phyloP scores from a whole-genome alignment of 345 rosid genomes.

The Eucalyptus lansdowneana region DNA sequence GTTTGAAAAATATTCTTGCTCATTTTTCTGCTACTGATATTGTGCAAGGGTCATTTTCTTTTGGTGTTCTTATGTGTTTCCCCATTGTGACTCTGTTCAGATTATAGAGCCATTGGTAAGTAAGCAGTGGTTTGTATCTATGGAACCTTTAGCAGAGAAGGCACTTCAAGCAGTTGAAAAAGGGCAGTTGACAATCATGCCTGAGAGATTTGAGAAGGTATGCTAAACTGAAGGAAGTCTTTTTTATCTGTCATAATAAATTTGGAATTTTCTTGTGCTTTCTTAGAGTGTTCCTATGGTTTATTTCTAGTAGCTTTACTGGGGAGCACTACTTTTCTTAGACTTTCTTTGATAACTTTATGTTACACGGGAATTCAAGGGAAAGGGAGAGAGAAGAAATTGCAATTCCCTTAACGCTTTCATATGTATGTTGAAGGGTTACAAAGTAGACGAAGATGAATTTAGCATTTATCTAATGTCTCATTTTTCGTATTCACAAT shows the following conservation, averaged over 20 bases:
- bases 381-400: background rate
- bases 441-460: background rate
- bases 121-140: slow-evolving; percentile 95
- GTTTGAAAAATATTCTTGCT: slow-evolving; percentile 1
- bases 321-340: background rate
- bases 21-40: background rate
- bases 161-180: slow-evolving; percentile 84
- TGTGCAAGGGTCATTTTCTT: background rate
- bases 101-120: slow-evolving; percentile 91
- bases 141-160: slow-evolving; percentile 93
- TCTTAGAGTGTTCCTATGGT: background rate
- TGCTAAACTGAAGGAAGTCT: background rate
- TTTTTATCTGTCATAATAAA: background rate
- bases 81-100: slow-evolving; percentile 9
- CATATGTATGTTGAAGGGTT: background rate
- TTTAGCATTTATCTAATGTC: background rate
- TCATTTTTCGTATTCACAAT: background rate
- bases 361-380: background rate
- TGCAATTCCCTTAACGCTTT: background rate
- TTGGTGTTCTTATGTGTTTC: background rate
- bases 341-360: background rate
- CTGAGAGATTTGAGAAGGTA: slow-evolving; percentile 98
- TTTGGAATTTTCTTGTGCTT: background rate
- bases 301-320: background rate
- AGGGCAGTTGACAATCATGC: slow-evolving; percentile 65